Evolutionary conservation across 2,329 filamentous ascomycete species (phyloP).

Genomic region (Lachnum nothofagi): DNA sequence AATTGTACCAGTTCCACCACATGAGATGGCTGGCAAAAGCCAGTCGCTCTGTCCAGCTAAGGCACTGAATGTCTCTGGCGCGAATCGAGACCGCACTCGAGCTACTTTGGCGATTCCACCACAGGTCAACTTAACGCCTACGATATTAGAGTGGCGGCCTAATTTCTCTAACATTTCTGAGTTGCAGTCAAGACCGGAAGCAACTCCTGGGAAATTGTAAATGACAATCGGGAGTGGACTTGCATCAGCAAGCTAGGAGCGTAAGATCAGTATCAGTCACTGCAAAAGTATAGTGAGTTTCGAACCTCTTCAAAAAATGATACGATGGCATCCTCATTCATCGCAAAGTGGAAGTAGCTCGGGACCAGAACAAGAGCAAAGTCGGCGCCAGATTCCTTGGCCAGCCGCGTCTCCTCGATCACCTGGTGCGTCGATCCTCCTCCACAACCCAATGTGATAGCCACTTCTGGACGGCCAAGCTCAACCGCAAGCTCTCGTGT

Average conservation of each 20-base stretch:
- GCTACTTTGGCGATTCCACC: conserved; percentile 41
- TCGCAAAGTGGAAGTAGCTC: conserved; percentile 38
- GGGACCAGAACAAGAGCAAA: conserved; percentile 37
- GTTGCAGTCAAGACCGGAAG: conserved; percentile 40
- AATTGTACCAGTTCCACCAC: conserved; percentile 56
- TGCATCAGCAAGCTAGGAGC: conserved; percentile 33
- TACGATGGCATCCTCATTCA: no score
- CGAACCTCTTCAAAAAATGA: no score
- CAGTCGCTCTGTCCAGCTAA: conserved; percentile 63
- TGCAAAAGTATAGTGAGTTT: no score
- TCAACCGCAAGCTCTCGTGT: conserved; percentile 35
- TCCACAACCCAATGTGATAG: conserved; percentile 40
- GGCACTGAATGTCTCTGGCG: conserved; percentile 37
- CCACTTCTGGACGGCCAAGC: conserved; percentile 27
- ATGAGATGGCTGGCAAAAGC: conserved; percentile 50
- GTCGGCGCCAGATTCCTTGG: conserved; percentile 35
- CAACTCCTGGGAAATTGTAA: conserved; percentile 44
- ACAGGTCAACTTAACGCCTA: conserved; percentile 36
- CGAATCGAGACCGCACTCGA: conserved; percentile 44
- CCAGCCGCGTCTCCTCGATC: conserved; percentile 36
- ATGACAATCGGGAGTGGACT: conserved; percentile 41
- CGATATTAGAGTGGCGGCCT: conserved; percentile 34
- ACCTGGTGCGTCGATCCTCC: conserved; percentile 38
- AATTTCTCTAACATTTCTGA: conserved; percentile 35
- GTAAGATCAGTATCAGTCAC: conserved; percentile 5